phyloP scores from a whole-genome alignment of 106 monocot species.

The Phalaenopsis aphrodite region DNA sequence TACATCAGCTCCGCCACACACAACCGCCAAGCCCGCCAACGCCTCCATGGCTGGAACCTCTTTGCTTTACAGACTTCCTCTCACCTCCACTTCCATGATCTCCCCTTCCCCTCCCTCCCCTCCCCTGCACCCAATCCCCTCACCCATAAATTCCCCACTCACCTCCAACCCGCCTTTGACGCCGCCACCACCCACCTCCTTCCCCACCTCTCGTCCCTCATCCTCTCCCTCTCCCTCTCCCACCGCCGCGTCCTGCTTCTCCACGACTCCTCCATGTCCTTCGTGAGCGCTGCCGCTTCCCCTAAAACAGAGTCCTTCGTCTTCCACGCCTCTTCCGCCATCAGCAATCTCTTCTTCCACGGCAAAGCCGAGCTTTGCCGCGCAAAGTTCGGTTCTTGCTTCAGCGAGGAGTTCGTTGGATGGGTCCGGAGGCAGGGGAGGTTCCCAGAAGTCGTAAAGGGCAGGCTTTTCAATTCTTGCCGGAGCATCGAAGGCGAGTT shows the following conservation, averaged over 20 bases:
- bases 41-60: neutral
- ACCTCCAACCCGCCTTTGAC: neutral
- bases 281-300: conserved; percentile 23
- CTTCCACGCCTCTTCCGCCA: conserved; percentile 62
- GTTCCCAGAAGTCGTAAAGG: neutral
- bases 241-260: conserved; percentile 39
- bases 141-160: conserved; percentile 12
- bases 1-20: conserved; percentile 51
- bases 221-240: conserved; percentile 27
- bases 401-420: conserved; percentile 37
- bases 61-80: no score
- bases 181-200: conserved; percentile 13
- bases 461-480: conserved; percentile 52
- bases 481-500: conserved; percentile 31
- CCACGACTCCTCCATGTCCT: conserved; percentile 72
- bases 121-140: conserved; percentile 4
- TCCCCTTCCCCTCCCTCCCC: neutral
- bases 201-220: conserved; percentile 19
- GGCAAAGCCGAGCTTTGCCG: conserved; percentile 4
- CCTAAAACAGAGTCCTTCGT: conserved; percentile 29
- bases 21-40: conserved; percentile 41
- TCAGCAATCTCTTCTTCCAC: conserved; percentile 35
- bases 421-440: conserved; percentile 27
- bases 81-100: neutral
- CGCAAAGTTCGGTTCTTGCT: conserved; percentile 27